Evolutionary conservation across 106 monocot species (phyloP).

Genomic region (Dactylorhiza incarnata): DNA sequence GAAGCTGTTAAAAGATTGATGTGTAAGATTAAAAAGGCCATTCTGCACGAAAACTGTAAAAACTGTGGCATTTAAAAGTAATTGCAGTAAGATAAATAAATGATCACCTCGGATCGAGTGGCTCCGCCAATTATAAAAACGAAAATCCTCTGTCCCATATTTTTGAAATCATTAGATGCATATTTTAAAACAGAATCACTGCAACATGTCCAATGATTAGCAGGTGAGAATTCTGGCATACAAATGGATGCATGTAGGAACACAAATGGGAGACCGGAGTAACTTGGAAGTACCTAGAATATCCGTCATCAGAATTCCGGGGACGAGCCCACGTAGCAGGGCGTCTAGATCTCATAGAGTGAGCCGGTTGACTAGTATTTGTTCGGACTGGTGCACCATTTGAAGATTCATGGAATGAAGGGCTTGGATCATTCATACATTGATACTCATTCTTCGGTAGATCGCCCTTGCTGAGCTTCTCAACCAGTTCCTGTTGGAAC

Average conservation of each 20-base stretch:
- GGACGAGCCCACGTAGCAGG: conserved; percentile 88
- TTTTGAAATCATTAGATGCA: conserved; percentile 85
- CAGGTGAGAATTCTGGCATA: background rate
- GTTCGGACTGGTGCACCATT: conserved; percentile 23
- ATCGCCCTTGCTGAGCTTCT: conserved; percentile 83
- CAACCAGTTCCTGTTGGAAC: conserved; percentile 69
- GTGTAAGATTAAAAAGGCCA: background rate
- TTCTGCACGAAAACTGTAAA: conserved; percentile 2
- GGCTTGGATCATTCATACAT: conserved; percentile 88
- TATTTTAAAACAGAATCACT: conserved; percentile 91
- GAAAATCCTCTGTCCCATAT: conserved; percentile 91
- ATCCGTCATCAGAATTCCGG: conserved; percentile 89
- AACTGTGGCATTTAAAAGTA: background rate
- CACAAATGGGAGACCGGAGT: background rate
- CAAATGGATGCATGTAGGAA: background rate
- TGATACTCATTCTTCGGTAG: conserved; percentile 75
- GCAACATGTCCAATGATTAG: conserved; percentile 16
- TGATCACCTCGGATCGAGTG: conserved; percentile 83
- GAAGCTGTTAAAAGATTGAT: conserved; percentile 42
- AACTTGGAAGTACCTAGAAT: conserved; percentile 53
- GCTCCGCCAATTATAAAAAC: conserved; percentile 93
- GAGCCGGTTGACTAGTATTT: conserved; percentile 44
- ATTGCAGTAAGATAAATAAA: background rate
- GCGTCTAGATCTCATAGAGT: conserved; percentile 90
- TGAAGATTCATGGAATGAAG: conserved; percentile 45